phyloP scores from a whole-genome alignment of 2,329 filamentous ascomycete species.

The Talaromyces pinophilus region DNA sequence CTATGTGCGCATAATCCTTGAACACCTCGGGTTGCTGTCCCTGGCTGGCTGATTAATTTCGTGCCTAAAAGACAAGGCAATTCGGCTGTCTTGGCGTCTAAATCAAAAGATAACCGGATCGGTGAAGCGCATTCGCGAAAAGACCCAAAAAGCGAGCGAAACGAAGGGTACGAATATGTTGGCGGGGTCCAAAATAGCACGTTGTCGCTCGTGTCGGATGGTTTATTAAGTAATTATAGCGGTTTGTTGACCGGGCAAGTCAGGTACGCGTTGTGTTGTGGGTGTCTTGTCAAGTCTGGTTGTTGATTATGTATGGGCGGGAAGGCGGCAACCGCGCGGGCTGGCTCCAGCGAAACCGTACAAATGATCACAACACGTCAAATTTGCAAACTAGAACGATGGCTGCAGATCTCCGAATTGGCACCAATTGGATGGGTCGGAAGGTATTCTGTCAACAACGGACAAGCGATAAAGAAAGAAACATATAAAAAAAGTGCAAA shows the following conservation, averaged over 20 bases:
- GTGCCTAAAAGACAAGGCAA: conserved; percentile 16
- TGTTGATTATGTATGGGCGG: conserved; percentile 2
- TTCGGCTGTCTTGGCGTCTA: conserved; percentile 17
- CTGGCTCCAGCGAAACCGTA: conserved; percentile 17
- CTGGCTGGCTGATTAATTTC: conserved; percentile 11
- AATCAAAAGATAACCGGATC: not conserved
- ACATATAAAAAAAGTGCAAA: not conserved
- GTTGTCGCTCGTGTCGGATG: not conserved
- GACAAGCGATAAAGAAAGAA: not conserved
- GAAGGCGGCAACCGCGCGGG: conserved; percentile 21
- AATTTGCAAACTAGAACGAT: conserved; percentile 6
- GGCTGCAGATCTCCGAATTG: not conserved
- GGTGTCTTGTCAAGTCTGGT: conserved; percentile 5
- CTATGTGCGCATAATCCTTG: conserved; percentile 10
- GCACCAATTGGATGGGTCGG: not conserved
- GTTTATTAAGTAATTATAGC: conserved; percentile 6
- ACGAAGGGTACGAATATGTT: conserved; percentile 5
- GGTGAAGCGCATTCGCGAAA: conserved; percentile 5
- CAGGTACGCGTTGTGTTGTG: conserved; percentile 24
- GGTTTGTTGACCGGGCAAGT: conserved; percentile 17
- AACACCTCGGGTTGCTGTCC: not conserved
- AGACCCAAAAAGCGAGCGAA: conserved; percentile 5
- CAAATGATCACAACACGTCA: conserved; percentile 18
- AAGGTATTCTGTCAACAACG: not conserved
- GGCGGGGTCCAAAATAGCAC: not conserved